Evolutionary conservation across 768 basidiomycete species (phyloP), one percentile per base, ranked within the genome.

Genomic region (Gymnopilus dilepis): DNA sequence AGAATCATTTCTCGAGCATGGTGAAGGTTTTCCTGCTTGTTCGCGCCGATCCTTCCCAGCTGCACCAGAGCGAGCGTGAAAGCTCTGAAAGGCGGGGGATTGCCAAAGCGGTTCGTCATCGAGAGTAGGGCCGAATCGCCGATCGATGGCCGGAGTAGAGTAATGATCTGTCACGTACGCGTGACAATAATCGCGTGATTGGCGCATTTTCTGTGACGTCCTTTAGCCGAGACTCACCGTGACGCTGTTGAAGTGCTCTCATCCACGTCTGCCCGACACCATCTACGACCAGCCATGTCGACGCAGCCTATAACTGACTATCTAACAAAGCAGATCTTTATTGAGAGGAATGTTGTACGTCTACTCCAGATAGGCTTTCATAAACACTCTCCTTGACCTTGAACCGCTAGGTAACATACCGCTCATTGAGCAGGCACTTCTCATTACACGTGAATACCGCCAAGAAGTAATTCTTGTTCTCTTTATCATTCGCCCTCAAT

Each of bases 51-150:
- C 56, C 78, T 78, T n/a, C 94, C 94, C 4, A 99, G 85, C 74
- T 99, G 97, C 59, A 98, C 86, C 47, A 98, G 82, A 0, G 96
- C 94, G 56, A 99, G 82, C 19, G 82, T 89, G 76, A 98, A 98
- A 2, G 87, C 82, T 67, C 65, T 56, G 70, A 67, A 50, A 2
- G 58, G 58, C 11, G 58, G 38, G 17, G 58, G 48, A 33, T 21
- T 34, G 45, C 28, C 47, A 50, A 50, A 50, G 28, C 28, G 45
- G 17, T 31, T 50, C 15, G 47, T 28, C 47, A 50, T 50, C 19
- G 47, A 50, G 19, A 28, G 31, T 30, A 50, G 47, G 30, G 28
- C 47, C 28, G 28, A 31, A 50, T 47, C 43, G 43, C 43, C 43
- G 40, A 28, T 45, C 38, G 43, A 45, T 43, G 13, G 17, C 40